Percentiles rank a stretch among this genome's conserved stretches.
These are phyloP conservation scores for Cordyceps cateniannulata DNA, from an alignment of 2,329 filamentous ascomycete genomes.

Conservation along the genomic window DNA sequence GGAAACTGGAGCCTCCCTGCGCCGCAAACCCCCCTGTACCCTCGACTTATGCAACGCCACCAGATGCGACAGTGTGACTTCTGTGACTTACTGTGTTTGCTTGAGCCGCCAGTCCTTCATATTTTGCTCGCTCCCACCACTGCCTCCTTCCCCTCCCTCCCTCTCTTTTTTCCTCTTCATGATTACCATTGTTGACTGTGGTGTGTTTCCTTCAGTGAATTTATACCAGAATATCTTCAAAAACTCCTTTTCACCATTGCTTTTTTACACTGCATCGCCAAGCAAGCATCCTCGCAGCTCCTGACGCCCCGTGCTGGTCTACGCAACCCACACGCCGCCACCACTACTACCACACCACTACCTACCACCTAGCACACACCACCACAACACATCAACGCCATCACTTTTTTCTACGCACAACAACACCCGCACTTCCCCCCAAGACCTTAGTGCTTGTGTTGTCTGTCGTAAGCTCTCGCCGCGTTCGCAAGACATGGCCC, in stretches of 20 bases:
- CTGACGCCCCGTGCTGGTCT: neutral
- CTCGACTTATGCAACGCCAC: constrained; percentile 14
- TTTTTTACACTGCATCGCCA: neutral
- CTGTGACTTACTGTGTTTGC: constrained; percentile 6
- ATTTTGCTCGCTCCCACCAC: constrained; percentile 13
- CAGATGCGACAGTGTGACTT: constrained; percentile 12
- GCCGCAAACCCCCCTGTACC: neutral
- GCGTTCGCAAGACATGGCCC: constrained; percentile 42
- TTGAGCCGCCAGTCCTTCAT: constrained; percentile 6
- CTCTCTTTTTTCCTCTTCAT: constrained; percentile 11
- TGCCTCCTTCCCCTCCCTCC: constrained; percentile 14
- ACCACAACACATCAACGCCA: neutral
- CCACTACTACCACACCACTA: neutral
- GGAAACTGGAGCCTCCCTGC: constrained; percentile 5
- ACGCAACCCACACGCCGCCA: neutral
- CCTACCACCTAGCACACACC: neutral
- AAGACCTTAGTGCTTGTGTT: constrained; percentile 28
- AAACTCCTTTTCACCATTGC: neutral
- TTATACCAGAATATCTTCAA: neutral
- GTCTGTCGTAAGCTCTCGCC: constrained; percentile 38
- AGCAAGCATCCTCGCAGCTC: neutral
- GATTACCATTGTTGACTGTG: neutral
- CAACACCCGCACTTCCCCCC: constrained; percentile 18
- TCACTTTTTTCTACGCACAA: constrained; percentile 15
- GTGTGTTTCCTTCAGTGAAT: neutral